Percentiles rank a stretch among this genome's conserved stretches.
Evolutionary conservation across 495 filamentous ascomycete genomes (phyloP).

Genomic region (Aspergillus haitiensis): DNA sequence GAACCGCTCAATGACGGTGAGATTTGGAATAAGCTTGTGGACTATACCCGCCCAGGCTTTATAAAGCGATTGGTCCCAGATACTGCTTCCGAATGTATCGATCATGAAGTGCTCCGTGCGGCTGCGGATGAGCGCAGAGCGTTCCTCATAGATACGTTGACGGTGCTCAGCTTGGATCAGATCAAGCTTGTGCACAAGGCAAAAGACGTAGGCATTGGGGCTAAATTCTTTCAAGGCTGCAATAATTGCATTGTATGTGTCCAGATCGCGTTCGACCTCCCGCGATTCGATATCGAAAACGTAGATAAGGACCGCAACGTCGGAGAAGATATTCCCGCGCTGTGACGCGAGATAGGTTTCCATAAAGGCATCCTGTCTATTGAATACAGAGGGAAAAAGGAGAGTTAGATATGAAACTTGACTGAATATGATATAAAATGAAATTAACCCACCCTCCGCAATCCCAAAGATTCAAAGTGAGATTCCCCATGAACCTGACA

Average conservation of each 20-base stretch:
- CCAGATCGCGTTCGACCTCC: constrained; percentile 86
- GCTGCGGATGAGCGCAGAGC: constrained; percentile 67
- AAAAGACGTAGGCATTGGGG: constrained; percentile 80
- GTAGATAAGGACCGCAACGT: constrained; percentile 96
- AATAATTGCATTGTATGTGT: constrained; percentile 85
- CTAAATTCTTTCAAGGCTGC: constrained; percentile 81
- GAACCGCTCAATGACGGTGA: constrained; percentile 83
- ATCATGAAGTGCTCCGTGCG: constrained; percentile 71
- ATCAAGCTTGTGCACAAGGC: constrained; percentile 98
- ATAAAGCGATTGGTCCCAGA: constrained; percentile 99
- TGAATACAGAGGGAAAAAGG: background rate
- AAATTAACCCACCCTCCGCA: constrained; percentile 71
- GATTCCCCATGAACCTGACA: constrained; percentile 95
- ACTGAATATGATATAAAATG: background rate
- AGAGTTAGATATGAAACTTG: background rate
- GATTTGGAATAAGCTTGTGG: constrained; percentile 91
- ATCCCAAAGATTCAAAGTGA: constrained; percentile 97
- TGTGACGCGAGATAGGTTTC: constrained; percentile 95
- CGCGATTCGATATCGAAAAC: constrained; percentile 98
- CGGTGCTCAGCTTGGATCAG: constrained; percentile 80
- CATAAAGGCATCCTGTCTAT: constrained; percentile 91
- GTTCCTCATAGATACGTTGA: constrained; percentile 77
- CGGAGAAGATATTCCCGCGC: constrained; percentile 91
- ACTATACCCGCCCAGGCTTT: constrained; percentile 97
- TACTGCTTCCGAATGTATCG: constrained; percentile 84